Base-by-base conservation (phyloP, 2,329 filamentous ascomycete genomes). In the Diaporthe destruens region DNA sequence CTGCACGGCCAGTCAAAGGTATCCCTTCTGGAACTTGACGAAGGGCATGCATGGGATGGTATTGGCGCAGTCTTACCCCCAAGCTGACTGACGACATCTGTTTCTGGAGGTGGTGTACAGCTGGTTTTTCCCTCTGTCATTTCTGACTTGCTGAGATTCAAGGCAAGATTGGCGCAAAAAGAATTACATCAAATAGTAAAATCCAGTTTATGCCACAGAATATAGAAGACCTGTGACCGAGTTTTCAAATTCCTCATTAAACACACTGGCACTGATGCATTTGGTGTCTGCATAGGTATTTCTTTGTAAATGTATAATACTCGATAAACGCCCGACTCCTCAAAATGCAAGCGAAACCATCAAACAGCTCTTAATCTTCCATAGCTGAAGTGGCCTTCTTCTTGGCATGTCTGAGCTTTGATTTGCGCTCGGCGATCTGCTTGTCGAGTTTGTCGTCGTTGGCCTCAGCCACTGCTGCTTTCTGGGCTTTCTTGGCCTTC, bases 341-440 rank as follows among this genome's bases (percentile, higher is more conserved):
- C 65, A 29, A 57, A 69, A 75, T 76, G 67, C 63, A 75, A 73
- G 68, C 69, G 65, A 68, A 74, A 70, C 71, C 75, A 67, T 53
- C 55, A 72, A 59, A 59, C 6, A 61, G 25, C 74, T 69, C 57
- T 81, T 78, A 87, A 73, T 82, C 81, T 49, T 87, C 86, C 76
- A 86, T 78, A 34, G 85, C 84, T 81, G 86, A 85, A 81, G 86
- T 88, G 20, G 87, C 88, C 56, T 84, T 83, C 72, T 85, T 85
- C 86, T 90, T 90, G 78, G 89, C 87, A 83, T 89, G 90, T 81
- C 84, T 87, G 76, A 90, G 78, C 77, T 85, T 86, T 16, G 85
- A 80, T 83, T 90, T 90, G 76, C 87, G 85, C 76, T 88, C 86
- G n/a, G 87, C 82, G 75, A 90, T 89, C 82, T 90, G 87, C 84